Evolutionary conservation across 2,329 filamentous ascomycete species (phyloP).

Genomic region (Xylaria sp.): DNA sequence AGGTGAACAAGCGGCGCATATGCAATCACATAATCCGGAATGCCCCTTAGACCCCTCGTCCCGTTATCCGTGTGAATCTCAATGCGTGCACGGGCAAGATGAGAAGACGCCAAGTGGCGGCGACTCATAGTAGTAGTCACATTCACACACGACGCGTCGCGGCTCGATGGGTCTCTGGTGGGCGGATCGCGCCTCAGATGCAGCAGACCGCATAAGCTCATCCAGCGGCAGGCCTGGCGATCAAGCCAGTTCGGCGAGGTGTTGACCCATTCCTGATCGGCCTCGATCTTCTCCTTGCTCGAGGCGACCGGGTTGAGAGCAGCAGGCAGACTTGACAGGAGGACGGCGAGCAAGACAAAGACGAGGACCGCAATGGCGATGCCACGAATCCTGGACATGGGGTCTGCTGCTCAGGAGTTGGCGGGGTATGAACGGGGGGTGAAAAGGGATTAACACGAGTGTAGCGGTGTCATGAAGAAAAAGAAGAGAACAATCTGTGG

Average conservation of each 20-base stretch:
- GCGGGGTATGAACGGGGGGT: not conserved
- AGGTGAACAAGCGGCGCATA: conserved; percentile 84
- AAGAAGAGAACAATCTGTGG: not conserved
- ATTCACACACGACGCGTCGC: conserved; percentile 25
- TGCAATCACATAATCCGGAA: conserved; percentile 73
- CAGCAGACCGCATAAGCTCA: conserved; percentile 72
- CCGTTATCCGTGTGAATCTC: conserved; percentile 16
- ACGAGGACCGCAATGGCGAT: conserved; percentile 36
- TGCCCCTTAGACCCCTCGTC: conserved; percentile 38
- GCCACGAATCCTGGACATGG: conserved; percentile 46
- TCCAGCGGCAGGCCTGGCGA: conserved; percentile 70
- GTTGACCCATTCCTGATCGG: conserved; percentile 63
- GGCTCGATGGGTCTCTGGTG: conserved; percentile 27
- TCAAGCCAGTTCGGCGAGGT: conserved; percentile 69
- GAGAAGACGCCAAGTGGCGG: conserved; percentile 34
- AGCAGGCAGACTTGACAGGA: conserved; percentile 47
- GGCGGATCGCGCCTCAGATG: conserved; percentile 62
- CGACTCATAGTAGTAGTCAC: conserved; percentile 31
- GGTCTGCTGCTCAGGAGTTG: not conserved
- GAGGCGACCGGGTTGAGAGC: conserved; percentile 60
- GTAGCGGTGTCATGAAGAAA: not conserved
- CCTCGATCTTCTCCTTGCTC: conserved; percentile 53
- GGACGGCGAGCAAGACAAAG: conserved; percentile 42
- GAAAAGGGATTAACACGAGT: not conserved
- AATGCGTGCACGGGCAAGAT: conserved; percentile 15